Evolutionary conservation across 495 filamentous ascomycete genomes (phyloP).

Genomic region (Lepraria neglecta): DNA sequence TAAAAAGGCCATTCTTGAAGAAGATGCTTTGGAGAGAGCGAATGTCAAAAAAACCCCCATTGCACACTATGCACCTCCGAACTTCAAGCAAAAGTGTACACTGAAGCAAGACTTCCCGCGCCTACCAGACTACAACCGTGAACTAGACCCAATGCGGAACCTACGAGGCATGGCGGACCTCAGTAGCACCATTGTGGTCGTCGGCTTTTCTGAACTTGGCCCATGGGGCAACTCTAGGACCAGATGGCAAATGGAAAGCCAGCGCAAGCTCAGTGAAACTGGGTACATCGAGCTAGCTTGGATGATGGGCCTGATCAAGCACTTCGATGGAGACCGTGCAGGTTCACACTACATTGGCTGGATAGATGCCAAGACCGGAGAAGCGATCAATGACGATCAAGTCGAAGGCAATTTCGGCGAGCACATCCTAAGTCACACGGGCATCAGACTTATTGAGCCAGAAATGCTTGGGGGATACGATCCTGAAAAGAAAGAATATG

Average conservation of each 20-base stretch:
- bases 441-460: conserved; percentile 20
- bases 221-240: conserved; percentile 29
- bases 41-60: background rate
- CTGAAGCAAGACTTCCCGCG: conserved; percentile 12
- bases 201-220: conserved; percentile 27
- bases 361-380: conserved; percentile 23
- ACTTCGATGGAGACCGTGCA: conserved; percentile 24
- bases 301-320: conserved; percentile 32
- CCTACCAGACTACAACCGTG: conserved; percentile 12
- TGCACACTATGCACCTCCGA: background rate
- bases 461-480: conserved; percentile 17
- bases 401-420: conserved; percentile 18
- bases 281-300: conserved; percentile 29
- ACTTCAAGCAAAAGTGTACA: background rate
- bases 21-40: background rate
- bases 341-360: conserved; percentile 29
- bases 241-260: conserved; percentile 29
- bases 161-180: conserved; percentile 29
- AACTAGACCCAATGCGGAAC: background rate
- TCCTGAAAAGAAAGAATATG: conserved; percentile 14
- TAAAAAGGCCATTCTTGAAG: background rate
- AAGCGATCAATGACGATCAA: conserved; percentile 23
- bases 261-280: conserved; percentile 17
- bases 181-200: conserved; percentile 20
- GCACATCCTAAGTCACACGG: conserved; percentile 22